Conservation (phyloP, 1,139 yeast genomes). For the Geotrichum aggregatum region DNA sequence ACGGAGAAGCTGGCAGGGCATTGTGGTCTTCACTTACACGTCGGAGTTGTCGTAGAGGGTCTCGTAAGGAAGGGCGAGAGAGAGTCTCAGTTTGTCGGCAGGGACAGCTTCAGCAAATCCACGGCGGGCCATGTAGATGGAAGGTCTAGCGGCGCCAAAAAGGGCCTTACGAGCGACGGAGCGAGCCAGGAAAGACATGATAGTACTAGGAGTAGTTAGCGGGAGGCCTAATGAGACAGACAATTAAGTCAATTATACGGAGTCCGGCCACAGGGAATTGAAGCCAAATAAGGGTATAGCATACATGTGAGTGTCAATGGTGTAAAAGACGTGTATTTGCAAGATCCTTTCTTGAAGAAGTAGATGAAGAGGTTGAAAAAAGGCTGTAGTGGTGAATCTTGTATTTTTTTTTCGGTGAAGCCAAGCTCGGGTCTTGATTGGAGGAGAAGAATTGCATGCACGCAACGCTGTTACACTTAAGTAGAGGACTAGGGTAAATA, state of each 20-base stretch:
- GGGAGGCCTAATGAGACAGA: not conserved
- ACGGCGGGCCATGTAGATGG: conserved; percentile 63
- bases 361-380: conserved; percentile 1
- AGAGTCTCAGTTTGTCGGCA: conserved; percentile 75
- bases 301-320: conserved; percentile 11
- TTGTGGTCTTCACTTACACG: conserved; percentile 39
- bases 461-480: conserved; percentile 1
- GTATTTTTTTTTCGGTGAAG: not conserved
- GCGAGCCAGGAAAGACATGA: conserved; percentile 28
- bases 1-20: not conserved
- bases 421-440: conserved; percentile 11
- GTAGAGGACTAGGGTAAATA: conserved; percentile 6
- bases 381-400: conserved; percentile 2
- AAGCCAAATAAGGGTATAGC: not conserved
- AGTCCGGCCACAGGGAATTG: too few species aligned
- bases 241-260: too few species aligned
- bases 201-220: not conserved
- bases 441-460: conserved; percentile 5
- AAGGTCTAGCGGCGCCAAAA: conserved; percentile 49
- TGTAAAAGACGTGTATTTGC: not conserved
- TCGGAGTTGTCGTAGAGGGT: conserved; percentile 44
- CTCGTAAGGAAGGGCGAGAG: conserved; percentile 63
- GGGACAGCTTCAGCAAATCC: conserved; percentile 85
- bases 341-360: conserved; percentile 1
- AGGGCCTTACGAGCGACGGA: conserved; percentile 29